These are phyloP conservation scores for Phialocephala subalpina DNA, from an alignment of 2,329 filamentous ascomycete genomes.

Conservation along the genomic window DNA sequence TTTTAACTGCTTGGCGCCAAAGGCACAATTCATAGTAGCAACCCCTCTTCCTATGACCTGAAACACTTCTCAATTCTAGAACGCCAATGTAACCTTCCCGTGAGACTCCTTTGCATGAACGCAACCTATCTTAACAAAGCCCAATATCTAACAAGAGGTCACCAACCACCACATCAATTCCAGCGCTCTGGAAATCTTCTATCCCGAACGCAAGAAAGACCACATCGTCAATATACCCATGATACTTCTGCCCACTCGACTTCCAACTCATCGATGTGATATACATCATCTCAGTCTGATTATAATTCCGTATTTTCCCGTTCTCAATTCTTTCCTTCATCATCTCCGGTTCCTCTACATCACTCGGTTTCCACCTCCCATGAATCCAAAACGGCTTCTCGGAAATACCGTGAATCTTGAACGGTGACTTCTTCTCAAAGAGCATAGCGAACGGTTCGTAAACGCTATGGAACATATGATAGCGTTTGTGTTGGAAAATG, in stretches of 20 bases:
- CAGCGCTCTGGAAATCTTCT: slow-evolving; percentile 57
- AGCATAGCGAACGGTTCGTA: slow-evolving; percentile 65
- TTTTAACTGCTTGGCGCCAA: too few relatives aligned
- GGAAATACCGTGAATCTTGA: slow-evolving; percentile 58
- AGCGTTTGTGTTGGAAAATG: slow-evolving; percentile 63
- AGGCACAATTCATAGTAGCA: too few relatives aligned
- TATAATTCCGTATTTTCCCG: slow-evolving; percentile 22
- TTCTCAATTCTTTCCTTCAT: background rate
- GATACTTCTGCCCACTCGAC: slow-evolving; percentile 53
- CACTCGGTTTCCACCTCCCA: background rate
- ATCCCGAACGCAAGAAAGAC: slow-evolving; percentile 63
- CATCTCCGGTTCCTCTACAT: slow-evolving; percentile 50
- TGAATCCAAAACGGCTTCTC: slow-evolving; percentile 61
- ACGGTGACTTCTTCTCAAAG: slow-evolving; percentile 56
- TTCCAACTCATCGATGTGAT: slow-evolving; percentile 65
- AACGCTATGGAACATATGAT: slow-evolving; percentile 54
- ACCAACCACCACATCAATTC: slow-evolving; percentile 59
- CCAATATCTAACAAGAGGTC: slow-evolving; percentile 56
- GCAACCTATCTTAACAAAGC: slow-evolving; percentile 37
- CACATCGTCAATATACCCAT: slow-evolving; percentile 63
- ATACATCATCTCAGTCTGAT: slow-evolving; percentile 62
- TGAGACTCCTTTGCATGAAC: too few relatives aligned
- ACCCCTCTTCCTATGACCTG: too few relatives aligned
- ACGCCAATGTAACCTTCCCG: too few relatives aligned
- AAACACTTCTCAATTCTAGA: too few relatives aligned